These are phyloP conservation scores for Claviceps sp. DNA, from an alignment of 2,329 filamentous ascomycete genomes.

Conservation along the genomic window DNA sequence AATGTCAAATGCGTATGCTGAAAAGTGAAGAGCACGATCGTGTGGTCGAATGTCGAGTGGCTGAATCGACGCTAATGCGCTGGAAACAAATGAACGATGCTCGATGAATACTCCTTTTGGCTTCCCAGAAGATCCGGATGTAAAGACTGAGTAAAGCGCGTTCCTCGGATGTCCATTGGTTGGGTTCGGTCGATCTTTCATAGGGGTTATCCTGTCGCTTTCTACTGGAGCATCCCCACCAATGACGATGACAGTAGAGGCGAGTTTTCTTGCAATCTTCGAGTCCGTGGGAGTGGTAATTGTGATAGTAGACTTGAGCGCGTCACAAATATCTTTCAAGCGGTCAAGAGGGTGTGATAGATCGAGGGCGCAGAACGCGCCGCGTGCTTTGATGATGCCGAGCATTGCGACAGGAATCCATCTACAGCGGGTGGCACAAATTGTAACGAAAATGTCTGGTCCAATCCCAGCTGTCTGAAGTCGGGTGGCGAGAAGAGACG, in stretches of 20 bases:
- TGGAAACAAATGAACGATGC: constrained; percentile 3
- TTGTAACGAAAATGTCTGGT: constrained; percentile 7
- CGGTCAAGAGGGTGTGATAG: constrained; percentile 7
- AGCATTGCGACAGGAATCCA: constrained; percentile 13
- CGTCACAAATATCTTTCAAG: constrained; percentile 3
- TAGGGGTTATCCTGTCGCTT: background rate
- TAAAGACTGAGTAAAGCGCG: constrained; percentile 30
- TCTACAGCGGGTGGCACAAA: constrained; percentile 17
- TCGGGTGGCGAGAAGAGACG: background rate
- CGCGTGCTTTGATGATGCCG: constrained; percentile 18
- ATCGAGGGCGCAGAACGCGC: constrained; percentile 18
- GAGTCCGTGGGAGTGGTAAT: background rate
- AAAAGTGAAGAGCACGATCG: constrained; percentile 4
- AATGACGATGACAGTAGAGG: background rate
- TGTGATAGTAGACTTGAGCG: constrained; percentile 1
- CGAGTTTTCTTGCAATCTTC: background rate
- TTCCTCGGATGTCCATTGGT: background rate
- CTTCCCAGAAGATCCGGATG: constrained; percentile 35
- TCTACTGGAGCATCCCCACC: background rate
- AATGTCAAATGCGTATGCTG: constrained; percentile 10
- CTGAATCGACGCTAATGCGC: background rate
- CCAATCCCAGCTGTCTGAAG: background rate
- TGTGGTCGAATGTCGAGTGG: background rate
- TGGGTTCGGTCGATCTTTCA: background rate
- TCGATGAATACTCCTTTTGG: constrained; percentile 25